Evolutionary conservation across 2,329 filamentous ascomycete species (phyloP), one percentile per base, ranked within the genome.

Genomic region (Fusarium sp.): DNA sequence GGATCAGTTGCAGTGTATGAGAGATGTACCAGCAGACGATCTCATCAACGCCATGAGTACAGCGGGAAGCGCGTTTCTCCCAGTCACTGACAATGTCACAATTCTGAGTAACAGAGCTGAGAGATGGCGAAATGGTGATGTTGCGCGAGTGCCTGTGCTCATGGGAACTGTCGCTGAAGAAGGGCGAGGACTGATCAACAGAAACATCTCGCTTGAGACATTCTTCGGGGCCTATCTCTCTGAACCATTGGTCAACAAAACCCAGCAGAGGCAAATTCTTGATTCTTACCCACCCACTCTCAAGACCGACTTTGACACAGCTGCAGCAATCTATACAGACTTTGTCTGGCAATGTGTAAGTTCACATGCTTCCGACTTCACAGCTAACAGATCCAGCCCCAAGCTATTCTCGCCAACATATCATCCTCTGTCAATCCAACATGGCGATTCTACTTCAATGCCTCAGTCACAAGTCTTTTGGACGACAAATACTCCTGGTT

Each of bases 371-470:
- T 11, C 11, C 3, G n/a, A 7, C 48, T 22, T 36, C 28, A 17
- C 5, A 15, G 33, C 58, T 74, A 36, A 76, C 66, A 45, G 0
- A 18, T 3, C 45, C 44, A 80, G 78, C 79, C 79, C 9, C 75
- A 80, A 18, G 66, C 54, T 5, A 76, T 76, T 5, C 63, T 78
- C 0, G 75, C 79, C 48, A 70, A 73, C n/a, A 48, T 72, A 6
- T 77, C 78, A 3, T 52, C 77, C 3, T 59, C 73, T 1, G 35
- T 70, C 7, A 75, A 65, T 26, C 70, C 78, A 20, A 76, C 75
- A 3, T 80, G 79, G 79, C 72, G 76, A 18, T 78, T 75, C 63
- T 72, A 69, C 68, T 79, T 78, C 72, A 80, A 79, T 55, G 47
- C 69, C 11, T 80, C 78, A 4, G 48, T 76, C 28, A 63, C 70